Base-by-base conservation (phyloP, 2,329 filamentous ascomycete genomes). In the Aspergillus fijiensis region DNA sequence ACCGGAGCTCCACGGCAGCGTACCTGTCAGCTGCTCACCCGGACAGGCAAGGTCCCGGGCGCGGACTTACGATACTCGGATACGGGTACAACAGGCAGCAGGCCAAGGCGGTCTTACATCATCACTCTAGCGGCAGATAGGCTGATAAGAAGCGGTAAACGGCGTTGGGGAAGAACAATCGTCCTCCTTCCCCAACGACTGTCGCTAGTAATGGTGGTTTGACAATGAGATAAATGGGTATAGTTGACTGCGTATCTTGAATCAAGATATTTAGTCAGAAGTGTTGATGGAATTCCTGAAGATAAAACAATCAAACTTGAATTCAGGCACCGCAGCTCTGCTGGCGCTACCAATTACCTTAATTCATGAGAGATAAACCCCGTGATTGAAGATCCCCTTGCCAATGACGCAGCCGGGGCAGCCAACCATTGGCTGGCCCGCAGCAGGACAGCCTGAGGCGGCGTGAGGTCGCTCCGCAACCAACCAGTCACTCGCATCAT, bases 401-500 rank as follows among this genome's bases (percentile, higher is more conserved):
- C 54, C 60, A 57, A 67, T 69, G 67, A 69, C 66, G 66, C 67
- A 69, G 61, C 58, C 49, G 49, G 47, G 49, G 23, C 33, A 48
- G 53, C 55, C 19, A 55, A 25, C 67, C 65, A 68, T 66, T 69
- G 60, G 65, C 65, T 52, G 58, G 21, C 35, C 58, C 51, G 48
- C 42, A 56, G 49, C 51, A 57, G 25, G 49, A 53, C 48, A 58
- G 50, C 39, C 39, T 45, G 39, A 45, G 39, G 39, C 39, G 39
- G 39, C 39, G 39, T 16, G 39, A 47, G 42, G 62, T 65, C 63
- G 60, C 65, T 68, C 65, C 63, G 65, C 67, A 69, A 68, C 67
- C 62, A 65, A 60, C 52, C 33, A 27, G 52, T 65, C 59, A 64
- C 57, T 58, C 58, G 55, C 65, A 65, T 66, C 60, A 66, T 64